phyloP scores from a whole-genome alignment of 1,139 yeast genomes.

The Sugiyamaella pinicola region DNA sequence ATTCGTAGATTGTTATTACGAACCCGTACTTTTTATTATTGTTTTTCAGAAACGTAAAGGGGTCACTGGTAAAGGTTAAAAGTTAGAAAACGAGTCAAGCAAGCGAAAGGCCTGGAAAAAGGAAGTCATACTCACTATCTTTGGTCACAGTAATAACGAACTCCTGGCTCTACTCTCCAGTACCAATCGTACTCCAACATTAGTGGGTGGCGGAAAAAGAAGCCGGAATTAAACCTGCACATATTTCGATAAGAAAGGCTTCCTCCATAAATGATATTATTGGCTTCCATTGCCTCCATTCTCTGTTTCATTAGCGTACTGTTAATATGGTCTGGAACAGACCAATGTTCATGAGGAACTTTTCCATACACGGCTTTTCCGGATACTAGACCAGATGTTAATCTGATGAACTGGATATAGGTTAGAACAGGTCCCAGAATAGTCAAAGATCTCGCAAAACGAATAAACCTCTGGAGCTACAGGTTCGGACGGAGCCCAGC shows the following conservation, averaged over 20 bases:
- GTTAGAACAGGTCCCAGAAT: not conserved
- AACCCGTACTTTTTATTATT: constrained; percentile 81
- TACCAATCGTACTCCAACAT: constrained; percentile 74
- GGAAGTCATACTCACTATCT: constrained; percentile 19
- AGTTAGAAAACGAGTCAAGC: too few species aligned
- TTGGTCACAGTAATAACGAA: constrained; percentile 77
- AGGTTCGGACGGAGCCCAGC: too few species aligned
- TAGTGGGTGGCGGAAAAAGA: constrained; percentile 72
- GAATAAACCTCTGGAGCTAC: too few species aligned
- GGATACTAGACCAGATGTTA: constrained; percentile 61
- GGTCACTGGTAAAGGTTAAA: constrained; percentile 51
- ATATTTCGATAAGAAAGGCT: constrained; percentile 76
- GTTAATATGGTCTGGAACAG: constrained; percentile 57
- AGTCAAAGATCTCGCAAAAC: too few species aligned
- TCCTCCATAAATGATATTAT: constrained; percentile 73
- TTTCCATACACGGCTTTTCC: constrained; percentile 70
- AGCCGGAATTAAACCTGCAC: constrained; percentile 85
- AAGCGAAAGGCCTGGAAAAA: too few species aligned
- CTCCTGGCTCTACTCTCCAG: constrained; percentile 93
- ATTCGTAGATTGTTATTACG: constrained; percentile 74
- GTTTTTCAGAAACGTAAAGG: constrained; percentile 77
- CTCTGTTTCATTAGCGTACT: constrained; percentile 48
- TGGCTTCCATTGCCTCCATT: constrained; percentile 57
- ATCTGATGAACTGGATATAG: constrained; percentile 42
- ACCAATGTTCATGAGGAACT: constrained; percentile 81